Conservation (phyloP, 495 filamentous ascomycete genomes). For the Hypoxylon lenormandii region DNA sequence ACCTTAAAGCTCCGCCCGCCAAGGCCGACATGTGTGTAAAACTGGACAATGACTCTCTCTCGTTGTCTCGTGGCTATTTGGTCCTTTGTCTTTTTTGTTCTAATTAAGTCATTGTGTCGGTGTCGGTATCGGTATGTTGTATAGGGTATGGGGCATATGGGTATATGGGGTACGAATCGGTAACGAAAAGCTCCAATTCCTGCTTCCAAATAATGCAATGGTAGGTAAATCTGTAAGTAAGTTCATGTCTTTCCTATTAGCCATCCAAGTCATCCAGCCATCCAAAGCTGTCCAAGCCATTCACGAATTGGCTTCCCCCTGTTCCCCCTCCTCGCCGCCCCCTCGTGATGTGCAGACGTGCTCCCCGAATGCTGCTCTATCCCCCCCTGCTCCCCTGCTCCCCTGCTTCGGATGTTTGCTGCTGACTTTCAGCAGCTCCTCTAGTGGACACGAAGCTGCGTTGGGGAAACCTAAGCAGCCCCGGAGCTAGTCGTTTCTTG, state of each 20-base stretch:
- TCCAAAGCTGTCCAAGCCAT: background rate
- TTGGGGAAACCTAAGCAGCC: conserved; percentile 8
- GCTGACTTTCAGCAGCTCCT: conserved; percentile 30
- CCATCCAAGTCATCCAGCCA: background rate
- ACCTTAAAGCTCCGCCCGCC: background rate
- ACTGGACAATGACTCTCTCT: background rate
- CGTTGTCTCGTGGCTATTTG: background rate
- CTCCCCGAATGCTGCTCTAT: background rate
- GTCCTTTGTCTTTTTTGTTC: background rate
- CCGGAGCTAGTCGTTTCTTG: background rate
- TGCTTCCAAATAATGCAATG: conserved; percentile 1
- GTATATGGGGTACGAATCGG: too few relatives aligned
- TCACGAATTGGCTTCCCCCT: background rate
- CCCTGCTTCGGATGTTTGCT: conserved; percentile 14
- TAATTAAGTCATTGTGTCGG: background rate
- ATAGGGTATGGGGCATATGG: too few relatives aligned
- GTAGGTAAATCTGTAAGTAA: background rate
- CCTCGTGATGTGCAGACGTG: conserved; percentile 7
- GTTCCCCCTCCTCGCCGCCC: background rate
- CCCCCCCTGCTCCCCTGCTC: background rate
- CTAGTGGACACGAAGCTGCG: conserved; percentile 16
- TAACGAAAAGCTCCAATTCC: background rate
- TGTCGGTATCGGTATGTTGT: background rate
- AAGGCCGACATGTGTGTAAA: conserved; percentile 1
- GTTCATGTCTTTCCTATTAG: background rate